phyloP scores from a whole-genome alignment of 176 grass and related monocot species.

The Eleusine coracana region DNA sequence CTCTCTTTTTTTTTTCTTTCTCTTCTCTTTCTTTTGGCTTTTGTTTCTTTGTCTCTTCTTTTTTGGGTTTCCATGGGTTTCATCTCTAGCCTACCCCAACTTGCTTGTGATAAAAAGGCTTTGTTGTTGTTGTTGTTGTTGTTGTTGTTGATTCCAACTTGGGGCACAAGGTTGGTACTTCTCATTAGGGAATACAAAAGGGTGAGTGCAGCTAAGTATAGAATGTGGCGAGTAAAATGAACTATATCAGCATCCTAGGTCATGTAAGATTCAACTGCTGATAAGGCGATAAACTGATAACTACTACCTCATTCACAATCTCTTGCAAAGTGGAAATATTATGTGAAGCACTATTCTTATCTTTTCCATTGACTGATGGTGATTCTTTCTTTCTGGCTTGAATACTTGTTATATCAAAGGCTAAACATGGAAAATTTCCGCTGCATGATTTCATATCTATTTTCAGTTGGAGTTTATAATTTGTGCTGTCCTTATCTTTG shows the following conservation, averaged over 20 bases:
- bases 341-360: conserved; percentile 6
- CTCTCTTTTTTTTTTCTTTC: too few relatives aligned
- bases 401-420: conserved; percentile 5
- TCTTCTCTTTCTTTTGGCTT: too few relatives aligned
- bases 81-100: too few relatives aligned
- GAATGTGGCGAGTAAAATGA: conserved; percentile 12
- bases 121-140: too few relatives aligned
- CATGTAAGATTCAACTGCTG: neutral
- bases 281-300: conserved; percentile 8
- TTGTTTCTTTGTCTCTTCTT: too few relatives aligned
- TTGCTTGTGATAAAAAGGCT: too few relatives aligned
- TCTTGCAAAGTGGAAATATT: conserved; percentile 10
- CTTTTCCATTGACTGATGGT: conserved; percentile 14
- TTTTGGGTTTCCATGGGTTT: too few relatives aligned
- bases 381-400: conserved; percentile 23
- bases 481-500: neutral
- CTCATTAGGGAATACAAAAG: conserved; percentile 1
- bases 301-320: neutral
- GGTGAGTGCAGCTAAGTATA: conserved; percentile 16
- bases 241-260: neutral
- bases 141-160: neutral
- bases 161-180: conserved; percentile 13
- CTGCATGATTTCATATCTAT: conserved; percentile 4
- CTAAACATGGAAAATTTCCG: conserved; percentile 4
- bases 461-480: neutral